Conservation (phyloP, 305 asterid genomes). For the Fraxinus platypoda region DNA sequence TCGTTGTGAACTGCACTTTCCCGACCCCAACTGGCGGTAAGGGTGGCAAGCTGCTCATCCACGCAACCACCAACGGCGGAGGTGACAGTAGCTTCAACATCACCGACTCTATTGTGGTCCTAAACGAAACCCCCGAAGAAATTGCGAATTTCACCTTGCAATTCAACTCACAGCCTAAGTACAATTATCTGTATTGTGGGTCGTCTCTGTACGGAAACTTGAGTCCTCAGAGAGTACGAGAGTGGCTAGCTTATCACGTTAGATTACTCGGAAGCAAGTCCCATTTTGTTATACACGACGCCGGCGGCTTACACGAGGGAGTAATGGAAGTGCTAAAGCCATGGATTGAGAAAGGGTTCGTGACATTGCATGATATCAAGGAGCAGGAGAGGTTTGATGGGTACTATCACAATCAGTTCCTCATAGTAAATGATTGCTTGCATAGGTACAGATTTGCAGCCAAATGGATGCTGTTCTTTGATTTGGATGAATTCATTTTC, state of each 20-base stretch:
- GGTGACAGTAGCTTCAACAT: conserved; percentile 32
- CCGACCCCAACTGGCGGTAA: conserved; percentile 29
- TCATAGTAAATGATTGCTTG: conserved; percentile 75
- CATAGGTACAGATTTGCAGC: conserved; percentile 61
- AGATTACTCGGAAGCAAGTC: conserved; percentile 58
- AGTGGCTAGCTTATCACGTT: conserved; percentile 78
- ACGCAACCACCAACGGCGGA: conserved; percentile 52
- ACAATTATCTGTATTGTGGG: conserved; percentile 70
- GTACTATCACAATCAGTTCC: conserved; percentile 79
- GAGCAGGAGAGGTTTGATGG: conserved; percentile 85
- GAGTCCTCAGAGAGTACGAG: conserved; percentile 72
- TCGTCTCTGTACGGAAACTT: conserved; percentile 64
- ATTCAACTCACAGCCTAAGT: conserved; percentile 34
- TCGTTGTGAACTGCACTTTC: conserved; percentile 74
- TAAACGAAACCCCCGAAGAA: conserved; percentile 36
- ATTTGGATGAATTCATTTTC: conserved; percentile 71
- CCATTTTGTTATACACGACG: conserved; percentile 82
- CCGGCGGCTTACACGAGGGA: conserved; percentile 71
- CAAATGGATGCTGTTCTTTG: conserved; percentile 85
- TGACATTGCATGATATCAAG: conserved; percentile 67
- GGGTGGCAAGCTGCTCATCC: conserved; percentile 55
- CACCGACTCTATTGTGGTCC: conserved; percentile 51
- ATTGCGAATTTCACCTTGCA: conserved; percentile 29
- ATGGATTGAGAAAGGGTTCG: conserved; percentile 76
- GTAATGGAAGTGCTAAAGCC: conserved; percentile 64